These are phyloP conservation scores for Boletus reticulatus DNA, from an alignment of 768 basidiomycete species.

Conservation along the genomic window DNA sequence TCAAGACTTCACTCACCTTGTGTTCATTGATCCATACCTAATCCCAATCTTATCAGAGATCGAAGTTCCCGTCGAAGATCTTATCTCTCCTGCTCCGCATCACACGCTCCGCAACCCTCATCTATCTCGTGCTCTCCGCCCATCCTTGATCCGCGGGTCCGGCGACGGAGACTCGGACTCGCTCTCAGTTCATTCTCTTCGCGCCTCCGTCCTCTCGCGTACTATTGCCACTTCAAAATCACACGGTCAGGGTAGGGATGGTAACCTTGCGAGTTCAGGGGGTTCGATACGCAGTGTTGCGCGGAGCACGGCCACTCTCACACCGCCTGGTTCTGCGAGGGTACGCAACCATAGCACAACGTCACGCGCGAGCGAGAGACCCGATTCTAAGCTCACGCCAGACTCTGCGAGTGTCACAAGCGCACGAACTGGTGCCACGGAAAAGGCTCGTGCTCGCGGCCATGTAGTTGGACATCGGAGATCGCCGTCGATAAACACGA, in stretches of 20 bases:
- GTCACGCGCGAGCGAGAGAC: slow-evolving; percentile 38
- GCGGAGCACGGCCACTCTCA: slow-evolving; percentile 36
- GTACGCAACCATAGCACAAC: slow-evolving; percentile 27
- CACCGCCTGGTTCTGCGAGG: slow-evolving; percentile 14
- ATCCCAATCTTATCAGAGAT: slow-evolving; percentile 51
- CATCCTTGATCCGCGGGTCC: slow-evolving; percentile 26
- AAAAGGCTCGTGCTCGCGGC: slow-evolving; percentile 20
- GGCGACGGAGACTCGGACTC: slow-evolving; percentile 38
- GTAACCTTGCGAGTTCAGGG: slow-evolving; percentile 25
- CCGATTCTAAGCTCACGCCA: slow-evolving; percentile 75
- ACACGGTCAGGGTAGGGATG: slow-evolving; percentile 22
- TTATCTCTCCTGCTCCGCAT: slow-evolving; percentile 47
- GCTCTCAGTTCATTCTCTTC: slow-evolving; percentile 45
- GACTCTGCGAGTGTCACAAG: slow-evolving; percentile 31
- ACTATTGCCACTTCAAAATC: slow-evolving; percentile 24
- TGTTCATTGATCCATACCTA: not conserved
- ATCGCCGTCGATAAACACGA: slow-evolving; percentile 19
- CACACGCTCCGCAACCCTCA: slow-evolving; percentile 24
- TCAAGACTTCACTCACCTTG: not conserved
- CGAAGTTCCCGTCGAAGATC: slow-evolving; percentile 76
- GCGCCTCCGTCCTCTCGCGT: slow-evolving; percentile 41
- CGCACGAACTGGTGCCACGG: slow-evolving; percentile 22
- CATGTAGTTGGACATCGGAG: slow-evolving; percentile 20
- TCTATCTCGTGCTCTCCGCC: slow-evolving; percentile 27
- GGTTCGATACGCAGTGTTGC: slow-evolving; percentile 48